Evolutionary conservation across 768 basidiomycete genomes (phyloP).

Genomic region (Collybiopsis luxurians): DNA sequence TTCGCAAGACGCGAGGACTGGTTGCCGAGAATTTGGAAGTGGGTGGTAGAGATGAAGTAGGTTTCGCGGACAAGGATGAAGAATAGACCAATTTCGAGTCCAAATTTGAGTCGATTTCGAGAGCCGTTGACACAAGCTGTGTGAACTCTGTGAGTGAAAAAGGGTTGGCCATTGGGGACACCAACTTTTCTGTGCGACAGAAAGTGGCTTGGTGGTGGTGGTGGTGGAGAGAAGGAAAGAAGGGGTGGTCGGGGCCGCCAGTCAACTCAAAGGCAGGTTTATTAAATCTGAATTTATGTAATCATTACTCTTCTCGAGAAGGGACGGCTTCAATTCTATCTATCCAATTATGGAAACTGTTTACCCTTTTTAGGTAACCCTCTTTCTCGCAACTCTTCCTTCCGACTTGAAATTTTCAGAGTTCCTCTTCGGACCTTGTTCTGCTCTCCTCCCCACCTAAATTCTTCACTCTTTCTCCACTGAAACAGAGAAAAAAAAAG

Average conservation of each 20-base stretch:
- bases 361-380: background rate
- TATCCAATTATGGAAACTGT: background rate
- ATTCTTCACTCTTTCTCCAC: too few relatives aligned
- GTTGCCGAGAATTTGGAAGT: background rate
- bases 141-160: slow-evolving; percentile 5
- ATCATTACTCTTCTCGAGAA: background rate
- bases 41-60: background rate
- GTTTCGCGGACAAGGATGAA: background rate
- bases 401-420: too few relatives aligned
- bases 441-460: too few relatives aligned
- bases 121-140: slow-evolving; percentile 3
- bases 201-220: background rate
- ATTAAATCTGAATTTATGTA: background rate
- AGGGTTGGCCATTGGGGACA: background rate
- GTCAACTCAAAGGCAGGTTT: background rate
- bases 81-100: background rate
- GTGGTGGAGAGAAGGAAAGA: background rate
- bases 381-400: too few relatives aligned
- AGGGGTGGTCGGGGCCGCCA: background rate
- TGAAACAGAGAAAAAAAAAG: too few relatives aligned
- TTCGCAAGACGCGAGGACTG: slow-evolving; percentile 8
- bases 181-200: background rate
- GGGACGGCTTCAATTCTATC: background rate
- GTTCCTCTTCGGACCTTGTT: too few relatives aligned
- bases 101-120: background rate